Evolutionary conservation across 2,329 filamentous ascomycete genomes (phyloP).

Genomic region (Trichophyton mentagrophytes): DNA sequence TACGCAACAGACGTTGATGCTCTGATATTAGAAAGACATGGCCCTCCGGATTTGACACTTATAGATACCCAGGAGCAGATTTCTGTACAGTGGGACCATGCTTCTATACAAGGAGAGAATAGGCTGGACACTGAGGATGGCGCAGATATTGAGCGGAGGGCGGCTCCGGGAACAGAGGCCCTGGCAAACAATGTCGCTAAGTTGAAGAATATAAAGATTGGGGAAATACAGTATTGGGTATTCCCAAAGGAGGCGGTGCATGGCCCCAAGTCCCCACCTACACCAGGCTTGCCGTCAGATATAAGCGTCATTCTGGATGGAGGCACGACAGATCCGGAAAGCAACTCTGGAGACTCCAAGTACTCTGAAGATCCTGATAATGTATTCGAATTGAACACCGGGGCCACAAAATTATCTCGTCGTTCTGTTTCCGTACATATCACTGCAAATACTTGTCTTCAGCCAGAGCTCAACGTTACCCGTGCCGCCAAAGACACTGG

Average conservation of each 20-base stretch:
- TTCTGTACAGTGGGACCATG: constrained; percentile 8
- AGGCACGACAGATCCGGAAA: constrained; percentile 6
- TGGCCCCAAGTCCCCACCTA: constrained; percentile 29
- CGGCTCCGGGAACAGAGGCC: constrained; percentile 36
- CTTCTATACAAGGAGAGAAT: constrained; percentile 17
- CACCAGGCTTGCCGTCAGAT: constrained; percentile 9
- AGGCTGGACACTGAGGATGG: constrained; percentile 12
- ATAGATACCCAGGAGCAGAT: constrained; percentile 4
- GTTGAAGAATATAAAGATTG: constrained; percentile 48
- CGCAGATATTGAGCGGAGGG: constrained; percentile 47
- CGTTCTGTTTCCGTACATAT: constrained; percentile 52
- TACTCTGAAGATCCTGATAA: constrained; percentile 16
- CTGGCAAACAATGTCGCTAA: constrained; percentile 54
- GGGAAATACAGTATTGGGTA: constrained; percentile 50
- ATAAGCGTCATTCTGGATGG: background rate
- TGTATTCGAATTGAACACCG: constrained; percentile 14
- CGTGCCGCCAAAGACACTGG: constrained; percentile 30
- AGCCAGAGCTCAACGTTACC: constrained; percentile 48
- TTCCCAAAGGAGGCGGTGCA: constrained; percentile 47
- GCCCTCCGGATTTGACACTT: constrained; percentile 34
- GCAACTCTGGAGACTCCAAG: constrained; percentile 9
- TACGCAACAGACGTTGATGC: constrained; percentile 47
- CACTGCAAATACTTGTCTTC: constrained; percentile 73
- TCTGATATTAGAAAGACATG: constrained; percentile 35
- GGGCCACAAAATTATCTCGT: constrained; percentile 15